phyloP scores from a whole-genome alignment of 1,139 yeast species.

The Protomyces inouyei region DNA sequence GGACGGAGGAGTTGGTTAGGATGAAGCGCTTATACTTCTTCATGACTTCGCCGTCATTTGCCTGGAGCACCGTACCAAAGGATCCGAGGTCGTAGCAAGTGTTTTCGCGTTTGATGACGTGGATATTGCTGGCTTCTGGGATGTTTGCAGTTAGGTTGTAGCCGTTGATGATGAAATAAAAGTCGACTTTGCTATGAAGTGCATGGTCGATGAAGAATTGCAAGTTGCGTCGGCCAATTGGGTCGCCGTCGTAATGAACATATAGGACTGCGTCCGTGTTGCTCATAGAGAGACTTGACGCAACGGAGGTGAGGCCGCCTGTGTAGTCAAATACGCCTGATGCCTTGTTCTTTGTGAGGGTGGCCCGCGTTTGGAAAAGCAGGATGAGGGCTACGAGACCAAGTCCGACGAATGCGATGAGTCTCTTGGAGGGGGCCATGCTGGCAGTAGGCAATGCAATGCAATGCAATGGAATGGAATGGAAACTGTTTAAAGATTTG shows the following conservation, averaged over 20 bases:
- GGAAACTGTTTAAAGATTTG: too few species aligned
- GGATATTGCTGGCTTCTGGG: slow-evolving; percentile 3
- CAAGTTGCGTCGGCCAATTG: slow-evolving; percentile 2
- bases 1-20: slow-evolving; percentile 1
- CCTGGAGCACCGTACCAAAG: slow-evolving; percentile 1
- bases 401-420: too few species aligned
- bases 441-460: too few species aligned
- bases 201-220: slow-evolving; percentile 19
- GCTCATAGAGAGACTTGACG: background rate
- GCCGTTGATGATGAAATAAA: slow-evolving; percentile 17
- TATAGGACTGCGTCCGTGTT: background rate
- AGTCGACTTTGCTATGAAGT: slow-evolving; percentile 15
- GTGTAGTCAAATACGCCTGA: too few species aligned
- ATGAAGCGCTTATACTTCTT: slow-evolving; percentile 16
- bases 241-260: slow-evolving; percentile 12
- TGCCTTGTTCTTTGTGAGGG: too few species aligned
- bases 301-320: too few species aligned
- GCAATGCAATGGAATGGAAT: too few species aligned
- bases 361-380: too few species aligned
- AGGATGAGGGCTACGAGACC: too few species aligned
- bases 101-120: slow-evolving; percentile 1
- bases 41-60: background rate
- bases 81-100: slow-evolving; percentile 18
- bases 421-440: too few species aligned
- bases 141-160: background rate